Percentiles rank a stretch among this genome's conserved stretches.
Evolutionary conservation across 106 monocot genomes (phyloP).

Genomic region (Vanilla planifolia): DNA sequence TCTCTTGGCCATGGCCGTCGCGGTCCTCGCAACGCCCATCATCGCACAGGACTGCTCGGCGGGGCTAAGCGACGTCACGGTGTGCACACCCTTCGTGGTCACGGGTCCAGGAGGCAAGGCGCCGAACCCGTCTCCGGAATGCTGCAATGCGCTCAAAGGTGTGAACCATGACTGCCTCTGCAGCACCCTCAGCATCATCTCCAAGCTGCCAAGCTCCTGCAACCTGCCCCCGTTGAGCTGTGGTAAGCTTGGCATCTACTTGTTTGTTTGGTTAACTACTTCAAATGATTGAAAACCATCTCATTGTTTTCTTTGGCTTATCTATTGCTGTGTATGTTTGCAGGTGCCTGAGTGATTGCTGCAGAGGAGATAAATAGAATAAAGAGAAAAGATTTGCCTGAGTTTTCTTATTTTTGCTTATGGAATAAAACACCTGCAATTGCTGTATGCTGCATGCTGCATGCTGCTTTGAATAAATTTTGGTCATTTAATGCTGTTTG

Average conservation of each 20-base stretch:
- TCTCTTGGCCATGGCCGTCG: not conserved
- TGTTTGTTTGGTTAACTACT: not conserved
- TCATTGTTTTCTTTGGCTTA: no score
- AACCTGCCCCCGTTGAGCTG: constrained; percentile 19
- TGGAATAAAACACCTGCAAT: no score
- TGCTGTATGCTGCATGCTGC: no score
- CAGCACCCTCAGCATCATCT: constrained; percentile 26
- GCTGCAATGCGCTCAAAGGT: constrained; percentile 26
- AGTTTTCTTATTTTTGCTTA: no score
- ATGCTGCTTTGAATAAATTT: no score
- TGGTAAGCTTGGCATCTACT: constrained; percentile 14
- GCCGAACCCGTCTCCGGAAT: constrained; percentile 7
- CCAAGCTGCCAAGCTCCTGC: constrained; percentile 22
- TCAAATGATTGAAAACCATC: no score
- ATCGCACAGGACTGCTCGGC: constrained; percentile 21
- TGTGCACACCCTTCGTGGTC: constrained; percentile 24
- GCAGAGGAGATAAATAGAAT: no score
- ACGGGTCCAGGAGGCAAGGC: constrained; percentile 8
- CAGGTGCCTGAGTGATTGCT: no score
- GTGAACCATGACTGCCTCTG: constrained; percentile 24
- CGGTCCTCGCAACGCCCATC: not conserved
- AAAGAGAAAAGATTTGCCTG: no score
- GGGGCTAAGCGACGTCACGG: constrained; percentile 20
- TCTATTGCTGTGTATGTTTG: no score
- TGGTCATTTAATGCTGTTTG: no score